Percentiles rank a stretch among this genome's conserved stretches.
These are phyloP conservation scores for Cucurbita ficifolia DNA, from an alignment of 306 rosid species.

Conservation along the genomic window DNA sequence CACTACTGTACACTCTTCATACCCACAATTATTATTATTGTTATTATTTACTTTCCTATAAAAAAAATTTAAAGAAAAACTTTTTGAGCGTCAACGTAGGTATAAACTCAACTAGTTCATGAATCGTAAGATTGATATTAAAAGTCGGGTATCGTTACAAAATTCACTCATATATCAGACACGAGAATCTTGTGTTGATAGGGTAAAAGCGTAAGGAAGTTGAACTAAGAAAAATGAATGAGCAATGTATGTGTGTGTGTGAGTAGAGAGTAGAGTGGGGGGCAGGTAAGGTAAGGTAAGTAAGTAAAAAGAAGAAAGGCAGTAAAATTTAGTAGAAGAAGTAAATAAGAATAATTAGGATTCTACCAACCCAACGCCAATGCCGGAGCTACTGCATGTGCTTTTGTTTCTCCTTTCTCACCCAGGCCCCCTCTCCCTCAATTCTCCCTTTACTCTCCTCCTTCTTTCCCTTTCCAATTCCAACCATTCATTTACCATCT, in stretches of 20 bases:
- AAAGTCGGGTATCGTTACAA: too few species aligned
- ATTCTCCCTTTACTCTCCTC: not conserved
- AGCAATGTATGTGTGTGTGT: too few species aligned
- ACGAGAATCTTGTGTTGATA: too few species aligned
- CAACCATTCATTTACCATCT: not conserved
- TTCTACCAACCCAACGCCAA: slow-evolving; percentile 44
- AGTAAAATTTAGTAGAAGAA: slow-evolving; percentile 21
- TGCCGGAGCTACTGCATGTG: slow-evolving; percentile 22
- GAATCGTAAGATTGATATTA: too few species aligned
- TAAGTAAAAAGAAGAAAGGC: not conserved
- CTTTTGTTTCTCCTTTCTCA: not conserved
- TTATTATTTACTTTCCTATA: too few species aligned
- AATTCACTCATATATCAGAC: too few species aligned
- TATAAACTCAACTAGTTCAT: too few species aligned
- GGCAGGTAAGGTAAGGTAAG: slow-evolving; percentile 20
- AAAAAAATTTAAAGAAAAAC: too few species aligned
- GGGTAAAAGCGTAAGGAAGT: too few species aligned
- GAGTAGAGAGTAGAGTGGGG: not conserved
- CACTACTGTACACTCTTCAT: slow-evolving; percentile 2
- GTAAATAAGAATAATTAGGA: slow-evolving; percentile 41
- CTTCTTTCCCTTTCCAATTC: not conserved
- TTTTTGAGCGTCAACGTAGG: too few species aligned
- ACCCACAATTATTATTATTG: too few species aligned
- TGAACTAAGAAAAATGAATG: too few species aligned
- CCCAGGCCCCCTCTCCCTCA: not conserved